Conservation (phyloP, 176 grass and related monocot genomes). For the Oryza officinalis region DNA sequence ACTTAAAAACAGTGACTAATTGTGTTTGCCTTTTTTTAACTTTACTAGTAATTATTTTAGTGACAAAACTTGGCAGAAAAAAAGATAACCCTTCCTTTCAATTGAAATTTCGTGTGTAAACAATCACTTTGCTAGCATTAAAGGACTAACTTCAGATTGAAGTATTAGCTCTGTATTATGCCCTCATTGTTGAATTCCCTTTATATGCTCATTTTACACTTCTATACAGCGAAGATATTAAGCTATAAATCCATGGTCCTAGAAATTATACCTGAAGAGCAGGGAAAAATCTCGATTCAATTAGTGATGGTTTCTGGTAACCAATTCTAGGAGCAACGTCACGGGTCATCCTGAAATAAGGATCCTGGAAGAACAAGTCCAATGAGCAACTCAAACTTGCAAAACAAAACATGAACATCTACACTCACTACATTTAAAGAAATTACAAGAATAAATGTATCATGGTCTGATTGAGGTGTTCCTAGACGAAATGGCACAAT, state of each 20-base stretch:
- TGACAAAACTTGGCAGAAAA: neutral
- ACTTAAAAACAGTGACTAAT: neutral
- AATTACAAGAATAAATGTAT: conserved; percentile 19
- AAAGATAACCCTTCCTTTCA: neutral
- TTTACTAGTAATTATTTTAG: neutral
- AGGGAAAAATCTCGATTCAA: conserved; percentile 97
- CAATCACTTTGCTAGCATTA: conserved; percentile 6
- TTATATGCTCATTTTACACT: conserved; percentile 8
- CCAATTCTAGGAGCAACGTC: conserved; percentile 98
- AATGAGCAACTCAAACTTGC: neutral
- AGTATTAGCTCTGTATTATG: neutral
- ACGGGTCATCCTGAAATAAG: conserved; percentile 99
- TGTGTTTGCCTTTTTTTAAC: neutral
- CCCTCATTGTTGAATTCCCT: neutral
- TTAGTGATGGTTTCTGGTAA: conserved; percentile 88
- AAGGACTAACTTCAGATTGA: conserved; percentile 3
- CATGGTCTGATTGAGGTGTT: neutral
- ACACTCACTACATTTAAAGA: neutral
- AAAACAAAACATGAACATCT: conserved; percentile 14
- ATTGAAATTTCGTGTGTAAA: conserved; percentile 2
- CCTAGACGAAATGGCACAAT: neutral
- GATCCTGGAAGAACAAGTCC: conserved; percentile 64
- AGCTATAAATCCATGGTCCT: conserved; percentile 18
- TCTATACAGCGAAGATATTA: neutral
- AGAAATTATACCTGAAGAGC: conserved; percentile 83